These are phyloP conservation scores for Oryza rufipogon DNA, from an alignment of 176 grass and related monocot genomes.

Conservation along the genomic window DNA sequence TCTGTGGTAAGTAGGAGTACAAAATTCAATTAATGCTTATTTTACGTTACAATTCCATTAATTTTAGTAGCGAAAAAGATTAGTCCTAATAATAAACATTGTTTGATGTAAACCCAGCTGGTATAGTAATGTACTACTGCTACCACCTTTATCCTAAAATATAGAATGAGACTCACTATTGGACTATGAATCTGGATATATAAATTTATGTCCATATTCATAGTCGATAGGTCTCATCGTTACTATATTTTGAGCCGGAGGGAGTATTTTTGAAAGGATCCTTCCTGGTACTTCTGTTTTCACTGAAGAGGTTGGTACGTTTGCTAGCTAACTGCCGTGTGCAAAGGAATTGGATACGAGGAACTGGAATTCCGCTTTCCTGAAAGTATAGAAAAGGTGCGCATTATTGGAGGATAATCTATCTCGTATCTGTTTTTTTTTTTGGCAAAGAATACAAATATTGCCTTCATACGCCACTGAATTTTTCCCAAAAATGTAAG, in stretches of 20 bases:
- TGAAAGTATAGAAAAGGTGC: neutral
- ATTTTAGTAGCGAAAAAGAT: neutral
- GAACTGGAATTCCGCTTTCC: neutral
- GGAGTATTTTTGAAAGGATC: too few species aligned
- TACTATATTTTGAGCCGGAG: fast-evolving
- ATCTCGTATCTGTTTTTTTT: neutral
- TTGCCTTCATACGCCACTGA: neutral
- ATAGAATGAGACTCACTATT: too few species aligned
- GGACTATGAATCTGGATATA: too few species aligned
- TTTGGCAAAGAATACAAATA: neutral
- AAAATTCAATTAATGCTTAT: too few species aligned
- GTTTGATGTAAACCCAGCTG: too few species aligned
- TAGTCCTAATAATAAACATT: neutral
- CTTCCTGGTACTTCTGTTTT: too few species aligned
- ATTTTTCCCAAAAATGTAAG: neutral
- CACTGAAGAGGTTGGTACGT: neutral
- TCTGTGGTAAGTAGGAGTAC: neutral
- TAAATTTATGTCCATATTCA: too few species aligned
- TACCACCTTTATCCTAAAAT: too few species aligned
- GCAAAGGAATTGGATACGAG: neutral
- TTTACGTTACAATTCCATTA: neutral
- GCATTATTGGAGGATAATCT: neutral
- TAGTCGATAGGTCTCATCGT: too few species aligned
- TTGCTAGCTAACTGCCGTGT: neutral
- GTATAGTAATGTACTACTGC: too few species aligned